Conservation (phyloP, 176 grass and related monocot species). For the Aegilops tauschii region DNA sequence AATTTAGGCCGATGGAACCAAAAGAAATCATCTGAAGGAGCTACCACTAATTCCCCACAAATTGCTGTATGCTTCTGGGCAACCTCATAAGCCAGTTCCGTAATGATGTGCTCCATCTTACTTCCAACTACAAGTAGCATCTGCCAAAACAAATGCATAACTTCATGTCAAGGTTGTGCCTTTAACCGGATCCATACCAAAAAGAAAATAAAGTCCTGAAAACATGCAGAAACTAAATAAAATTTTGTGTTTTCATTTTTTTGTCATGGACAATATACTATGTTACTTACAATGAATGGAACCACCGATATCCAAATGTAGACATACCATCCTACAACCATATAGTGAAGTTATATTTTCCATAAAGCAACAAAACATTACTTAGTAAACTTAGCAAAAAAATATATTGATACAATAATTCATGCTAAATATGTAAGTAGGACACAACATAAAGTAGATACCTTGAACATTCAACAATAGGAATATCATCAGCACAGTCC, state of each 20-base stretch:
- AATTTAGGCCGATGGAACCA: conserved; percentile 70
- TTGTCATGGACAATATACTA: neutral
- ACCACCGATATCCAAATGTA: conserved; percentile 63
- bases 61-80: conserved; percentile 48
- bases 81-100: conserved; percentile 62
- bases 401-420: too few relatives aligned
- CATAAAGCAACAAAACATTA: neutral
- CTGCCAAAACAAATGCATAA: neutral
- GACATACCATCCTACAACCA: conserved; percentile 58
- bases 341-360: neutral
- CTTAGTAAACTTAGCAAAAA: neutral
- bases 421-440: neutral
- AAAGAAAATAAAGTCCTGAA: too few relatives aligned
- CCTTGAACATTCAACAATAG: conserved; percentile 78
- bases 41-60: conserved; percentile 54
- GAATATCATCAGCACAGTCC: conserved; percentile 79
- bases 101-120: conserved; percentile 91
- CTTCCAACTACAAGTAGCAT: conserved; percentile 57
- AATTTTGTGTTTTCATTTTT: neutral
- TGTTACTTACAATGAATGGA: conserved; percentile 77
- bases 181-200: neutral
- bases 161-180: neutral
- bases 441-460: neutral
- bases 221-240: neutral
- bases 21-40: conserved; percentile 70